Evolutionary conservation across 1,139 yeast species (phyloP).

Genomic region (Pichia sp.): DNA sequence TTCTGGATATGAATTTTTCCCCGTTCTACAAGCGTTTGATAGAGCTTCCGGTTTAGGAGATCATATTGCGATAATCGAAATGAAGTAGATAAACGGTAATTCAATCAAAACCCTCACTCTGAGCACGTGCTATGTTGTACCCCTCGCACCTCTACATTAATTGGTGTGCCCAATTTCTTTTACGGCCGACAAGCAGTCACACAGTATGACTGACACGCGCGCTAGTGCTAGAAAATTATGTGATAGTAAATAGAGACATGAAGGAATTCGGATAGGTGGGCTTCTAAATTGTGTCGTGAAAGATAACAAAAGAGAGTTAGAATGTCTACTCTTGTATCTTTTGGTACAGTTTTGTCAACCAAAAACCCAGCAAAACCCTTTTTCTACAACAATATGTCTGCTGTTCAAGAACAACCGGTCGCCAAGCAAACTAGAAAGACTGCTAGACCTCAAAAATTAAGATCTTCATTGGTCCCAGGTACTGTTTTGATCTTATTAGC

Average conservation of each 20-base stretch:
- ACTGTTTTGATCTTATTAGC: constrained; percentile 97
- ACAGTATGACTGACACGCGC: constrained; percentile 1
- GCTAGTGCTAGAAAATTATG: constrained; percentile 4
- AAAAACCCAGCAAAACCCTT: background rate
- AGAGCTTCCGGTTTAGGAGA: background rate
- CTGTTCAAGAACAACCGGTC: constrained; percentile 35
- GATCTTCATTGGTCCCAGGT: constrained; percentile 97
- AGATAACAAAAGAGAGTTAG: background rate
- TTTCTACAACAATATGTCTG: constrained; percentile 13
- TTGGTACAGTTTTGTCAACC: constrained; percentile 1
- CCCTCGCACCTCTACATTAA: background rate
- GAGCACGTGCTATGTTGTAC: background rate
- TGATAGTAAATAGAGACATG: background rate
- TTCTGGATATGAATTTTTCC: constrained; percentile 10
- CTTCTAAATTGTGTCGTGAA: background rate
- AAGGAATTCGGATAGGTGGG: background rate
- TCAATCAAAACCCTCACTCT: background rate
- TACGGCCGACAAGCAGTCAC: background rate
- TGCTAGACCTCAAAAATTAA: constrained; percentile 91
- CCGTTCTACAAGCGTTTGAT: constrained; percentile 9
- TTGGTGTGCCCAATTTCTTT: background rate
- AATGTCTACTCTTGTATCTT: background rate
- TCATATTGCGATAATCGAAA: constrained; percentile 11
- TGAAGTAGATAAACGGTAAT: background rate
- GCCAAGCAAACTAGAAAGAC: constrained; percentile 87